Percentiles rank a stretch among this genome's conserved stretches.
These are phyloP conservation scores for Tricholoma sp. DNA, from an alignment of 768 basidiomycete genomes.

Conservation along the genomic window DNA sequence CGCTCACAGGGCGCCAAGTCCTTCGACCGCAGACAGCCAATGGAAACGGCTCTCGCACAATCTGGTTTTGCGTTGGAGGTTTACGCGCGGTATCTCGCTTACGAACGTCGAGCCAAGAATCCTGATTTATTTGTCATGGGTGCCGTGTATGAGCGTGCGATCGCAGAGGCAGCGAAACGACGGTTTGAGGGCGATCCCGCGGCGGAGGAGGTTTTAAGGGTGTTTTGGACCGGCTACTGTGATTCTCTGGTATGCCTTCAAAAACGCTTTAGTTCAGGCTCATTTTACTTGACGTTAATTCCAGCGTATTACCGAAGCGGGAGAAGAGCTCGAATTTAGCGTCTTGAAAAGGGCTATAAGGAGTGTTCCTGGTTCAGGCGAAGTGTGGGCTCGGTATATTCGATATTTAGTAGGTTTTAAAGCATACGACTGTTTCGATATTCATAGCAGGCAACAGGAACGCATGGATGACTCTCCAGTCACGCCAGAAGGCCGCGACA, in stretches of 20 bases:
- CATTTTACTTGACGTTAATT: not conserved
- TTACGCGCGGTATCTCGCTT: slow-evolving; percentile 57
- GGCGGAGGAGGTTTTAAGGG: slow-evolving; percentile 52
- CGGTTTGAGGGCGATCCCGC: slow-evolving; percentile 48
- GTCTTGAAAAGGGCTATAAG: slow-evolving; percentile 54
- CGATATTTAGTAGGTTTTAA: slow-evolving; percentile 51
- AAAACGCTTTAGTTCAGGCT: not conserved
- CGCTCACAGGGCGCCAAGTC: slow-evolving; percentile 55
- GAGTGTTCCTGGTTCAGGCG: slow-evolving; percentile 72
- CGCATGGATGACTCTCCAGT: slow-evolving; percentile 30
- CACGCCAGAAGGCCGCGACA: slow-evolving; percentile 24
- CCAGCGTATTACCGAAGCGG: slow-evolving; percentile 45
- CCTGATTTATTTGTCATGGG: slow-evolving; percentile 54
- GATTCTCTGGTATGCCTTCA: slow-evolving; percentile 55
- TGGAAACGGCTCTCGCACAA: slow-evolving; percentile 58
- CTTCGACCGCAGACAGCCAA: slow-evolving; percentile 57
- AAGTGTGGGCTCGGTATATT: slow-evolving; percentile 75
- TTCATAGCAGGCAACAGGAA: slow-evolving; percentile 32
- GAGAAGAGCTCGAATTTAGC: slow-evolving; percentile 35
- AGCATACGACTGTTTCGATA: not conserved
- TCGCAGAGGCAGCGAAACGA: slow-evolving; percentile 62
- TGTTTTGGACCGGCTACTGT: slow-evolving; percentile 72
- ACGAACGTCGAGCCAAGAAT: slow-evolving; percentile 56
- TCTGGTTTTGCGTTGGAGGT: slow-evolving; percentile 46
- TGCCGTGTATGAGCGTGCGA: slow-evolving; percentile 67